phyloP scores from a whole-genome alignment of 2,329 filamentous ascomycete species.

The Ploettnerulaceae sp. region DNA sequence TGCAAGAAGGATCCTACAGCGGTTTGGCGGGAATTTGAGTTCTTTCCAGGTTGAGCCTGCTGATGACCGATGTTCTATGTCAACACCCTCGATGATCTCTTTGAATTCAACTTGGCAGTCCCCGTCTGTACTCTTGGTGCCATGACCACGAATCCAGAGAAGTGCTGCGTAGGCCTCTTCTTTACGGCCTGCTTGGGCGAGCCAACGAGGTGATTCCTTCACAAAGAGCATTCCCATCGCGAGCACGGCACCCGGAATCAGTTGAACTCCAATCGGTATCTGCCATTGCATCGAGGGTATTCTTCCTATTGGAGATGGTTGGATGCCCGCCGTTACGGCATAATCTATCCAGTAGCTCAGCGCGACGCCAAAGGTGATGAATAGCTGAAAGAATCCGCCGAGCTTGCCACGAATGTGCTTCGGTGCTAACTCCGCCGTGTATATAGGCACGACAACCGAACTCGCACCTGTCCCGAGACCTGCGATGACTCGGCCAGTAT shows the following conservation, averaged over 20 bases:
- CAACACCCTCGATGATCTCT: slow-evolving; percentile 38
- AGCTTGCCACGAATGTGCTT: slow-evolving; percentile 42
- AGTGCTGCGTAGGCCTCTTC: slow-evolving; percentile 41
- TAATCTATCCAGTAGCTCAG: slow-evolving; percentile 34
- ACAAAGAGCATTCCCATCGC: slow-evolving; percentile 43
- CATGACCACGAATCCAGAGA: slow-evolving; percentile 54
- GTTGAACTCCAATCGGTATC: slow-evolving; percentile 47
- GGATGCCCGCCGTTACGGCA: slow-evolving; percentile 40
- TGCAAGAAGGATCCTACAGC: too few relatives aligned
- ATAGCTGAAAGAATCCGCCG: slow-evolving; percentile 42
- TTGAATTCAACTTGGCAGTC: slow-evolving; percentile 32
- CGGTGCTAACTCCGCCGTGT: slow-evolving; percentile 52
- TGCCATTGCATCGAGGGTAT: slow-evolving; percentile 39
- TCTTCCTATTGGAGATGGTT: too few relatives aligned
- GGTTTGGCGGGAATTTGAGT: too few relatives aligned
- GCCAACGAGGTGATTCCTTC: slow-evolving; percentile 50
- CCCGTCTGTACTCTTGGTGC: slow-evolving; percentile 41
- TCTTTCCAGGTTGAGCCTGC: too few relatives aligned
- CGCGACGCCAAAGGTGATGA: slow-evolving; percentile 41
- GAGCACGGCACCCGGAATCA: slow-evolving; percentile 54
- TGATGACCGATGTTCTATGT: too few relatives aligned
- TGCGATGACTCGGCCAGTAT: slow-evolving; percentile 16
- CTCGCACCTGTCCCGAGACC: slow-evolving; percentile 37
- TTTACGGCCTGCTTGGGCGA: slow-evolving; percentile 40
- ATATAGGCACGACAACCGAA: slow-evolving; percentile 36